A percentile compares a stretch with the other conserved stretches of the same genome.
phyloP scores from a whole-genome alignment of 768 basidiomycete genomes.

The Crepidotus variabilis region DNA sequence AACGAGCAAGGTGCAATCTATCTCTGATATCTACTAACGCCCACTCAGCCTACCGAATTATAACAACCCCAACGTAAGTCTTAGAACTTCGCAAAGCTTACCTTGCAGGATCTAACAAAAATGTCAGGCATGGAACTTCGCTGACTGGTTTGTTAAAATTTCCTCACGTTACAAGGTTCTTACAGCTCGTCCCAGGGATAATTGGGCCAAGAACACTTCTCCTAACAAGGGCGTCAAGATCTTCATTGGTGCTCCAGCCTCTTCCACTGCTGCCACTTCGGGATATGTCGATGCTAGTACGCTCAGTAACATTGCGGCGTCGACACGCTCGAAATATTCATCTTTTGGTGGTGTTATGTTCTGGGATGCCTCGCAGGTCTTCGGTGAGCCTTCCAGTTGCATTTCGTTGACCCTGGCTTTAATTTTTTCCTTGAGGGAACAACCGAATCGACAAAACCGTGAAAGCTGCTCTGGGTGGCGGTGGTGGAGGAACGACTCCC shows the following conservation, averaged over 20 bases:
- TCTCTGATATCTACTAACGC: not conserved
- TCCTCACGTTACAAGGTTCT: too few species aligned
- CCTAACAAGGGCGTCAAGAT: slow-evolving; percentile 51
- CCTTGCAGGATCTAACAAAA: not conserved
- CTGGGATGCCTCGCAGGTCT: slow-evolving; percentile 37
- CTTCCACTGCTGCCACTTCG: slow-evolving; percentile 44
- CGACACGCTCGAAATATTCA: slow-evolving; percentile 41
- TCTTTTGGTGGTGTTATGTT: slow-evolving; percentile 53
- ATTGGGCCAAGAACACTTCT: slow-evolving; percentile 53
- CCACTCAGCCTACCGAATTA: slow-evolving; percentile 32
- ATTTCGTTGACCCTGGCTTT: not conserved
- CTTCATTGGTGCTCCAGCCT: slow-evolving; percentile 53
- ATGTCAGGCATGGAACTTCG: slow-evolving; percentile 44
- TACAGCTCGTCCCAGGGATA: slow-evolving; percentile 34
- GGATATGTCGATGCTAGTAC: slow-evolving; percentile 47
- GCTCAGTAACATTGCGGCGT: slow-evolving; percentile 33
- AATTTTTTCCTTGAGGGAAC: slow-evolving; percentile 24
- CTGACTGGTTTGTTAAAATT: slow-evolving; percentile 29
- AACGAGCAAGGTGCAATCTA: not conserved
- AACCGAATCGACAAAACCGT: slow-evolving; percentile 36
- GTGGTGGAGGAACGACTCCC: slow-evolving; percentile 8
- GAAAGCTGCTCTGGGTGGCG: slow-evolving; percentile 35
- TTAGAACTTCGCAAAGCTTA: not conserved
- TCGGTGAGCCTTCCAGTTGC: slow-evolving; percentile 23
- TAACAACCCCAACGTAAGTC: slow-evolving; percentile 34